phyloP scores from a whole-genome alignment of 2,329 filamentous ascomycete species.

The Talaromyces sp. region DNA sequence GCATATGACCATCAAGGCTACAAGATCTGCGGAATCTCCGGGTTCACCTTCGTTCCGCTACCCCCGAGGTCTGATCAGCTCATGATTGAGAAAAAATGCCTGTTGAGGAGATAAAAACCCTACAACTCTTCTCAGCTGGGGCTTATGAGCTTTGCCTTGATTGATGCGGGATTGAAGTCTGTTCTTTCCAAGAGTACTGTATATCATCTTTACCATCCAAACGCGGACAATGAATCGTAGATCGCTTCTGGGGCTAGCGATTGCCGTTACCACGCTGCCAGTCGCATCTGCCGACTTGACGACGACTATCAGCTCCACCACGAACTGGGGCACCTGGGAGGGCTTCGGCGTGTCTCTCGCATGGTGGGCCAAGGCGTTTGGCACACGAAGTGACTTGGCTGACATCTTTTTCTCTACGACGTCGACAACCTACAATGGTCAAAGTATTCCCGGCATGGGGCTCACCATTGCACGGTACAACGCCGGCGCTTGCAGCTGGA shows the following conservation, averaged over 20 bases:
- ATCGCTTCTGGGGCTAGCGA: not conserved
- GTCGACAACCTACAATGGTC: constrained; percentile 4
- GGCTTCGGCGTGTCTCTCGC: constrained; percentile 7
- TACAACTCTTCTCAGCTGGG: not conserved
- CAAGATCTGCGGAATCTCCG: not conserved
- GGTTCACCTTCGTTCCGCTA: not conserved
- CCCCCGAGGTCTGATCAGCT: not conserved
- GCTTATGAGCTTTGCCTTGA: not conserved
- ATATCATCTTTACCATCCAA: not conserved
- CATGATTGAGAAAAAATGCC: not conserved
- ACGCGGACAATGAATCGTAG: not conserved
- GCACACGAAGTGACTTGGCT: not conserved
- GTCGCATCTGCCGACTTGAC: not conserved
- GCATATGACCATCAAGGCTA: not conserved
- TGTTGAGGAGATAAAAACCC: not conserved
- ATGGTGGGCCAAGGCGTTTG: constrained; percentile 10
- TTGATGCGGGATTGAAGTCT: not conserved
- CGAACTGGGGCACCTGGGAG: constrained; percentile 9
- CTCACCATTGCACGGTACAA: constrained; percentile 6
- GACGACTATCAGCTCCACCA: constrained; percentile 4
- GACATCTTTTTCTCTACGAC: not conserved
- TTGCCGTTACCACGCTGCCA: not conserved
- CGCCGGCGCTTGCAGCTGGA: constrained; percentile 5
- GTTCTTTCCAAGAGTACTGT: not conserved
- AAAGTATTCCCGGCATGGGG: constrained; percentile 2